Base-by-base conservation (phyloP, 2,329 filamentous ascomycete genomes). In the Shiraia bambusicola region DNA sequence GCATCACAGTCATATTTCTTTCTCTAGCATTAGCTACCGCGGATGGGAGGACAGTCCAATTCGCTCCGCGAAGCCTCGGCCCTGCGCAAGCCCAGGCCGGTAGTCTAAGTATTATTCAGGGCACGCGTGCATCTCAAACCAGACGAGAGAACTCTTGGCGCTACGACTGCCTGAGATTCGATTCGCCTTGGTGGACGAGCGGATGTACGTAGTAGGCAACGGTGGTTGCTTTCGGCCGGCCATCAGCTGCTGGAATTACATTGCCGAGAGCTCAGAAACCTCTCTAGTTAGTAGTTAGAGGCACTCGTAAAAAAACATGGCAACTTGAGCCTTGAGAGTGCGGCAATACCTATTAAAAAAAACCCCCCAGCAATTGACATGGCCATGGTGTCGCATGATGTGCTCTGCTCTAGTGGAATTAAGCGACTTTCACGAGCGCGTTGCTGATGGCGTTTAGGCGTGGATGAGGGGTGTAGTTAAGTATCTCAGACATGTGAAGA, bases 151-250 rank as follows among this genome's bases (percentile, higher is more conserved):
- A 35, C 37, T 31, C 53, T 56, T 61, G 53, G 55, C 53, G 48
- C 38, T 42, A 40, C 47, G 45, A 30, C 37, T 60, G 56, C 59
- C 59, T 61, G 61, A 60, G 58, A 65, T 60, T 52, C 46, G 58
- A 65, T 60, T 52, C 46, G 49, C 47, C 37, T 42, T 52, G 40
- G 59, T 64, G 64, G 63, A 49, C 63, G 63, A 67, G 54, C 64
- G 64, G 64, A 67, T 59, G 52, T 44, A 54, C 47, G 34, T 28
- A 42, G 52, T 44, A 54, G 49, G 34, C 29, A 42, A 35, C 32
- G 37, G 46, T 50, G 47, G 45, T 50, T 42, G 54, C 50, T 51
- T 55, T 59, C 56, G 60, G 61, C 54, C 48, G 53, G 52, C 28
- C 40, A 57, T 61, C 61, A 59, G 62, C 55, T 63, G 51, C 29